phyloP scores from a whole-genome alignment of 768 basidiomycete species.

The Sarcomyxa edulis region DNA sequence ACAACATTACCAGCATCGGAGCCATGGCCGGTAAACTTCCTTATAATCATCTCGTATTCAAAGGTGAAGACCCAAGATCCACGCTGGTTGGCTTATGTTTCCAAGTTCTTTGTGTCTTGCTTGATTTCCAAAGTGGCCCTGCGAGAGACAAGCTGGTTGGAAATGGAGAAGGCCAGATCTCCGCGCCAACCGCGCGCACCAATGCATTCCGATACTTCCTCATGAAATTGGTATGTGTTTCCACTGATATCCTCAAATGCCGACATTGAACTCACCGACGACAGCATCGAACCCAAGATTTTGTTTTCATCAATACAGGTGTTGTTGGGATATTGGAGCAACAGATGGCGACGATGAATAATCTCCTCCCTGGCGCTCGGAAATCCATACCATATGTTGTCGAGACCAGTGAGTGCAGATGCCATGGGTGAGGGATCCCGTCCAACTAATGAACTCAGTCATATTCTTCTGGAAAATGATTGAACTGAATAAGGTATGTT shows the following conservation, averaged over 20 bases:
- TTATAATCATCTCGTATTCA: slow-evolving; percentile 87
- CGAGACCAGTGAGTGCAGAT: slow-evolving; percentile 63
- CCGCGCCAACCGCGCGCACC: slow-evolving; percentile 55
- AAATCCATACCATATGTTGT: slow-evolving; percentile 78
- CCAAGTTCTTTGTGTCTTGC: slow-evolving; percentile 69
- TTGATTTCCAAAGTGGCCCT: slow-evolving; percentile 78
- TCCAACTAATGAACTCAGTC: slow-evolving; percentile 33
- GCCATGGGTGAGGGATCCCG: not conserved
- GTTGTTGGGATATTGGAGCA: slow-evolving; percentile 64
- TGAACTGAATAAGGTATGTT: slow-evolving; percentile 82
- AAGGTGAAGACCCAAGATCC: slow-evolving; percentile 76
- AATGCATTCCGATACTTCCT: slow-evolving; percentile 93
- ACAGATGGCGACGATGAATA: slow-evolving; percentile 68
- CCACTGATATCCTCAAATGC: slow-evolving; percentile 4
- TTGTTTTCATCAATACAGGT: slow-evolving; percentile 77
- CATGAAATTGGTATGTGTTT: slow-evolving; percentile 73
- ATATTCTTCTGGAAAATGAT: slow-evolving; percentile 88
- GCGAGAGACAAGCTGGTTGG: slow-evolving; percentile 50
- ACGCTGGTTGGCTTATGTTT: slow-evolving; percentile 71
- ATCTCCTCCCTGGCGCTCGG: slow-evolving; percentile 79
- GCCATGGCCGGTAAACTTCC: slow-evolving; percentile 76
- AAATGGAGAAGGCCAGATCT: slow-evolving; percentile 35
- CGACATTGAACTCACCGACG: slow-evolving; percentile 10
- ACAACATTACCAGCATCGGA: slow-evolving; percentile 49
- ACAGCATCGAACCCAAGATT: slow-evolving; percentile 88